Conservation (phyloP, 805 yeast genomes). For the Zygotorulaspora sp. region DNA sequence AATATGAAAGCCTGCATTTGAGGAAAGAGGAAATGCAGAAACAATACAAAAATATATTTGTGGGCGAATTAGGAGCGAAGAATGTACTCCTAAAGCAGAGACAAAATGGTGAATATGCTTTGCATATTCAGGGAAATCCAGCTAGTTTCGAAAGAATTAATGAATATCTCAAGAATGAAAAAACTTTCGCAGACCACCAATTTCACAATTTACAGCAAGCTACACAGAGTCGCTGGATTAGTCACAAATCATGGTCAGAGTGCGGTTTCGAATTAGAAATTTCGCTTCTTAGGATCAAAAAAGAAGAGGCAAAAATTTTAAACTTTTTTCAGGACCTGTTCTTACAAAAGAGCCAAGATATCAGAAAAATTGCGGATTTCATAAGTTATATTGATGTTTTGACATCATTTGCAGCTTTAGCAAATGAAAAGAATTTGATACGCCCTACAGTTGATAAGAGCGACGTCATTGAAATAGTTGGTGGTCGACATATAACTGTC, state of each 20-base stretch:
- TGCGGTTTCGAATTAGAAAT: conserved; percentile 48
- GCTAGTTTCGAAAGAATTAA: conserved; percentile 23
- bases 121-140: conserved; percentile 44
- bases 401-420: conserved; percentile 64
- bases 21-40: conserved; percentile 30
- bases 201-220: conserved; percentile 39
- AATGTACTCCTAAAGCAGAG: conserved; percentile 39
- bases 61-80: conserved; percentile 25
- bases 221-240: conserved; percentile 43
- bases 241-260: conserved; percentile 46
- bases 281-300: conserved; percentile 44
- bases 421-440: conserved; percentile 61
- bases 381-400: conserved; percentile 70
- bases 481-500: conserved; percentile 84
- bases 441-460: conserved; percentile 59
- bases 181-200: conserved; percentile 9
- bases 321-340: conserved; percentile 45
- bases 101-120: conserved; percentile 43
- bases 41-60: conserved; percentile 32
- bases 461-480: conserved; percentile 44
- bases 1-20: conserved; percentile 27
- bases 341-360: conserved; percentile 39
- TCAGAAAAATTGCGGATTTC: conserved; percentile 48
- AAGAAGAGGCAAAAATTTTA: conserved; percentile 53
- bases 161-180: conserved; percentile 16